phyloP scores from a whole-genome alignment of 1,139 yeast species.

The Ashbya aceris region DNA sequence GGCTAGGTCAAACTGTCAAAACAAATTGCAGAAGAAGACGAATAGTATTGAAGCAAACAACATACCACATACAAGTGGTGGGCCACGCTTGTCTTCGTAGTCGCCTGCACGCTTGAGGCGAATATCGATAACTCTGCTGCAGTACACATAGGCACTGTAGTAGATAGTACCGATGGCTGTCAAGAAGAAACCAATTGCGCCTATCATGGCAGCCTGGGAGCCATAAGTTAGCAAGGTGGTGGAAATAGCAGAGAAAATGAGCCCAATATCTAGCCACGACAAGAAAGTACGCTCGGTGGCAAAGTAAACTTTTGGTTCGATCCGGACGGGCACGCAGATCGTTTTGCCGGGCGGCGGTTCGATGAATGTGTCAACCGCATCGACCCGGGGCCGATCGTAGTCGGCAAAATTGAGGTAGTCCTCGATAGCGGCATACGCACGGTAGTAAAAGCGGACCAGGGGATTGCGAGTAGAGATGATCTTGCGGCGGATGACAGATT shows the following conservation, averaged over 20 bases:
- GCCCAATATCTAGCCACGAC: constrained; percentile 68
- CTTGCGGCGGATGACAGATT: constrained; percentile 11
- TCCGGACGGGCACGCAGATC: constrained; percentile 69
- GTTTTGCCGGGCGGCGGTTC: constrained; percentile 70
- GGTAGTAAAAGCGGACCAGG: constrained; percentile 15
- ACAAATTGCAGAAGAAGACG: constrained; percentile 43
- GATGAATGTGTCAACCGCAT: constrained; percentile 58
- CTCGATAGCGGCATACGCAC: constrained; percentile 26
- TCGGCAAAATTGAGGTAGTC: constrained; percentile 56
- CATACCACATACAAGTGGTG: constrained; percentile 68
- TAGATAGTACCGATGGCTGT: constrained; percentile 65
- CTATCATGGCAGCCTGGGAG: constrained; percentile 56
- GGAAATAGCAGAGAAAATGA: constrained; percentile 66
- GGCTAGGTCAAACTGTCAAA: constrained; percentile 1
- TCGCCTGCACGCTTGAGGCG: constrained; percentile 74
- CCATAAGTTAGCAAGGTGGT: constrained; percentile 65
- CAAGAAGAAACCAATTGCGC: constrained; percentile 82
- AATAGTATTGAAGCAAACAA: constrained; percentile 64
- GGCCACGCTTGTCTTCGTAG: constrained; percentile 85
- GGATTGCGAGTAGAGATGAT: constrained; percentile 20
- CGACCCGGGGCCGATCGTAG: constrained; percentile 66
- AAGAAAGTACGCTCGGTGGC: constrained; percentile 77
- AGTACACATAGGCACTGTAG: constrained; percentile 67
- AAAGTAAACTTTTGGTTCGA: constrained; percentile 77
- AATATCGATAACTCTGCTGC: constrained; percentile 76